Evolutionary conservation across 176 grass and related monocot genomes (phyloP), one percentile per base, ranked within the genome.

Genomic region (Aegilops bicornis): DNA sequence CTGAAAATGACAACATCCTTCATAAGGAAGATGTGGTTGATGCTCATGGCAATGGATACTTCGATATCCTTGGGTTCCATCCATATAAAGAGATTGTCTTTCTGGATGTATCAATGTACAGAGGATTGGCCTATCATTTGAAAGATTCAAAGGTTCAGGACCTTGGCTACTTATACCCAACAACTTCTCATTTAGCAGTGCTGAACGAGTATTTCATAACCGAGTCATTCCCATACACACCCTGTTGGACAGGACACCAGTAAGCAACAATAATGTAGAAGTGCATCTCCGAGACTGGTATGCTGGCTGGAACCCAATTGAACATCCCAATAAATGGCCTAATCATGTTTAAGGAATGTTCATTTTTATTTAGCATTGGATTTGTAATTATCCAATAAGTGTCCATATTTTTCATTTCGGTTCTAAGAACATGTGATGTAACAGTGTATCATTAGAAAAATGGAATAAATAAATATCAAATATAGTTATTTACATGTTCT

Each of bases 221-320:
- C 15, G 35, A 63, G 25, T 76, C 31, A 66, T 73, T 82, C 65
- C 10, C 86, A 3, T 76, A 82, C 52, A 58, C 79, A 22, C 79
- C 70, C 0, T 82, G 86, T 5, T 77, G 79, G 45, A 16, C 59
- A 8, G 10, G 7, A 68, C 8, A 59, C 17, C 8, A 69, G 67
- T 10, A 69, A 69, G 67, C 17, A 9, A 25, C 17, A 64, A 24
- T 0, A 59, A 61, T 79, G 7, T 23, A 35, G 4, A 35, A 36
- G 29, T 10, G 2, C 29, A 59, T 60, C 11, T 22, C 8, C 32
- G 36, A 79, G 10, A 79, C 12, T 0, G 3, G 7, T 79, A 9
- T 32, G 42, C 8, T 32, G 14, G 13, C 27, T 27, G 71, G 37
- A 74, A 29, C 47, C 40, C 40, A 25, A 74, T 47, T 15, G 22